phyloP scores from a whole-genome alignment of 352 stramenopile species.

The Blastocystis hominis region DNA sequence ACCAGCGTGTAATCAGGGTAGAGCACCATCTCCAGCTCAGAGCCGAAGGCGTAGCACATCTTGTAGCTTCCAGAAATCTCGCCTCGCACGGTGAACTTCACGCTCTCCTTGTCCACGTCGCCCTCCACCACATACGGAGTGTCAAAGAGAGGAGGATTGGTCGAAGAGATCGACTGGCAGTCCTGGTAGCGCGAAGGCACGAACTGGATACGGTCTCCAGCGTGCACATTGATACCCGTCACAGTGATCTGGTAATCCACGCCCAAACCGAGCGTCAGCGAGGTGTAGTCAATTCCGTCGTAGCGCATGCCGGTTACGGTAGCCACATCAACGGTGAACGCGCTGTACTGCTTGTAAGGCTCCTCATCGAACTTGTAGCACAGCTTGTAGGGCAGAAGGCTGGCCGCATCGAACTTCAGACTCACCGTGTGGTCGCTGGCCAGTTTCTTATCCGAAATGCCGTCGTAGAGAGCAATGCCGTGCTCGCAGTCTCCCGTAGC shows the following conservation, averaged over 20 bases:
- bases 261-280: not conserved
- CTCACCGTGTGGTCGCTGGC: not conserved
- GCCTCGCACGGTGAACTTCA: not conserved
- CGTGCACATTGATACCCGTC: constrained; percentile 20
- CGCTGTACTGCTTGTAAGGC: constrained; percentile 51
- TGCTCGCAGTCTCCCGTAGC: not conserved
- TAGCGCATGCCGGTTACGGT: constrained; percentile 10
- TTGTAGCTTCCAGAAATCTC: not conserved
- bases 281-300: not conserved
- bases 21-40: not conserved
- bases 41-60: constrained; percentile 17
- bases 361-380: constrained; percentile 58
- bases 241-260: not conserved
- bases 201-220: constrained; percentile 32
- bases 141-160: constrained; percentile 2
- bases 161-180: not conserved
- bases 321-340: constrained; percentile 12
- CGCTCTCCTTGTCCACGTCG: constrained; percentile 16
- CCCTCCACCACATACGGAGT: not conserved
- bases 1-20: constrained; percentile 16
- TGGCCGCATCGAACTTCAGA: constrained; percentile 18
- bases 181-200: not conserved
- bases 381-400: constrained; percentile 16
- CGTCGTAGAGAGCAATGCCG: not conserved
- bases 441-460: constrained; percentile 28